Evolutionary conservation across 2,329 filamentous ascomycete species (phyloP).

Genomic region (Pyrenochaeta sp.): DNA sequence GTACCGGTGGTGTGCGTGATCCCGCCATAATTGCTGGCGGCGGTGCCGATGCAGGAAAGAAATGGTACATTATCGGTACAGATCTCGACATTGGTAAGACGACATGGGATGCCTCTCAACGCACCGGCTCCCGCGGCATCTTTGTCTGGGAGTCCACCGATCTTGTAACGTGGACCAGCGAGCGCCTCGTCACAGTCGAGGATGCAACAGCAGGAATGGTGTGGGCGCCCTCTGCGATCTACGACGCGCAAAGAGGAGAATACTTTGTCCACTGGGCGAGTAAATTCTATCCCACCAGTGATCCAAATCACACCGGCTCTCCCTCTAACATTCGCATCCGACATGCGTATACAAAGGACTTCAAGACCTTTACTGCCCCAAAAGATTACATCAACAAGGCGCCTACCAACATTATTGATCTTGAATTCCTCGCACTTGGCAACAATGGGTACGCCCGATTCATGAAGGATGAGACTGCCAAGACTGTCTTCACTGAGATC

Average conservation of each 20-base stretch:
- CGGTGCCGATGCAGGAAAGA: constrained; percentile 57
- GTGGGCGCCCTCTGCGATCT: constrained; percentile 66
- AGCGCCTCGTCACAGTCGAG: constrained; percentile 61
- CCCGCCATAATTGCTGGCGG: constrained; percentile 60
- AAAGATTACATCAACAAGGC: constrained; percentile 61
- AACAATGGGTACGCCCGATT: constrained; percentile 60
- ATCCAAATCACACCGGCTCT: constrained; percentile 59
- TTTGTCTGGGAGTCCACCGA: constrained; percentile 66
- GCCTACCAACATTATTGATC: constrained; percentile 61
- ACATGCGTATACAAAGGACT: constrained; percentile 65
- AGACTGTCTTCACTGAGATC: constrained; percentile 62
- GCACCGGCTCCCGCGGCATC: constrained; percentile 61
- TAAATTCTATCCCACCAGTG: constrained; percentile 57
- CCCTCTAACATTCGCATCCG: constrained; percentile 57
- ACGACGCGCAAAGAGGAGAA: constrained; percentile 56
- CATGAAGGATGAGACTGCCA: constrained; percentile 64
- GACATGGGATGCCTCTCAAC: constrained; percentile 62
- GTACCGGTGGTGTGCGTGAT: constrained; percentile 63
- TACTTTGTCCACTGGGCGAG: constrained; percentile 62
- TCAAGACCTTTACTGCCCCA: constrained; percentile 61
- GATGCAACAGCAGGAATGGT: constrained; percentile 65
- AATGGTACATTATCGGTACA: constrained; percentile 66
- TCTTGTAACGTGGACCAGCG: constrained; percentile 59
- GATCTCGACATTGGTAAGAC: constrained; percentile 64
- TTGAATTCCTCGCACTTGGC: constrained; percentile 64